These are phyloP conservation scores for Saturnispora hagleri DNA, from an alignment of 805 yeast species.

Conservation along the genomic window DNA sequence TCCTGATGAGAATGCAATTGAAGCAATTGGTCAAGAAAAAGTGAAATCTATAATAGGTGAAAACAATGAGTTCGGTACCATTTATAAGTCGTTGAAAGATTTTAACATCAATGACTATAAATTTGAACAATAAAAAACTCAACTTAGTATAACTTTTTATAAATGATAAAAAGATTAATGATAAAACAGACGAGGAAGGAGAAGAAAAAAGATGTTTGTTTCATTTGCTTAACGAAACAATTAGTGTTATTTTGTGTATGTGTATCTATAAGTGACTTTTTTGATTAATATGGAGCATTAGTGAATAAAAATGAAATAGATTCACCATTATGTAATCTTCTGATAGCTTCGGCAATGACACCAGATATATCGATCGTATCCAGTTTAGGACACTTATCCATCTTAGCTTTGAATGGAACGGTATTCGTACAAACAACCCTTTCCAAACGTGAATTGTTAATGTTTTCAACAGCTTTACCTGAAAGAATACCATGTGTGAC, in stretches of 20 bases:
- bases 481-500: constrained; percentile 77
- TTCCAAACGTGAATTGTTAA: constrained; percentile 58
- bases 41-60: constrained; percentile 36
- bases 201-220: not conserved
- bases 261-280: not conserved
- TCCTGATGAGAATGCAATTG: constrained; percentile 70
- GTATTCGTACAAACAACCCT: constrained; percentile 74
- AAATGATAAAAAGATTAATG: not conserved
- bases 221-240: not conserved
- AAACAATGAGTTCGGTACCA: constrained; percentile 41
- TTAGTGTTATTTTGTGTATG: not conserved
- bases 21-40: constrained; percentile 41
- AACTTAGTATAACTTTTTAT: not conserved
- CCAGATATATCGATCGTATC: constrained; percentile 65
- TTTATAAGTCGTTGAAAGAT: constrained; percentile 41
- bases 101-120: constrained; percentile 44
- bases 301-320: constrained; percentile 73
- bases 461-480: constrained; percentile 63
- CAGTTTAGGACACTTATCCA: constrained; percentile 48
- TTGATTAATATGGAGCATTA: constrained; percentile 42
- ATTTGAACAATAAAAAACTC: constrained; percentile 18
- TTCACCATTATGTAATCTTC: constrained; percentile 83
- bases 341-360: constrained; percentile 70
- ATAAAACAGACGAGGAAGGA: not conserved
- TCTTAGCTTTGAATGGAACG: constrained; percentile 63